Percentiles rank a stretch among this genome's conserved stretches.
Evolutionary conservation across 495 filamentous ascomycete species (phyloP).

Genomic region (Penicillium taxi): DNA sequence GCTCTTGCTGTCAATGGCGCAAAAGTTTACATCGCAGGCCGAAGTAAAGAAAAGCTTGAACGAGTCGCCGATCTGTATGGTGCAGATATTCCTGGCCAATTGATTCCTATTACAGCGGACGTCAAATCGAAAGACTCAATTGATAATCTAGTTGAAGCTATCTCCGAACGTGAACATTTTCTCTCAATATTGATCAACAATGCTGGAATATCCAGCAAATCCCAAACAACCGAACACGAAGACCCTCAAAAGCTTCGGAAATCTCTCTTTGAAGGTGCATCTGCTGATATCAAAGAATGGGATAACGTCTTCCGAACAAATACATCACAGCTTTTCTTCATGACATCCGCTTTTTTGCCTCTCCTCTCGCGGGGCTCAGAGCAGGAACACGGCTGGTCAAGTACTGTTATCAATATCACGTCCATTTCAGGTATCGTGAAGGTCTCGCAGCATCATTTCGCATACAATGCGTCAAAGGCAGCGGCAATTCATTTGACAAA

Average conservation of each 20-base stretch:
- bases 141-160: constrained; percentile 33
- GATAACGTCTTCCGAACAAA: constrained; percentile 41
- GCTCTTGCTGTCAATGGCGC: constrained; percentile 54
- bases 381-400: constrained; percentile 40
- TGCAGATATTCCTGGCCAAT: constrained; percentile 43
- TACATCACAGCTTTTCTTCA: constrained; percentile 41
- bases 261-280: constrained; percentile 48
- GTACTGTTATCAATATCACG: constrained; percentile 53
- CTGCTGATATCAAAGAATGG: constrained; percentile 37
- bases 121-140: constrained; percentile 44
- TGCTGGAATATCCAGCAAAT: constrained; percentile 37
- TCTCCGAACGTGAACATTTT: constrained; percentile 35
- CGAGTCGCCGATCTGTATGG: constrained; percentile 38
- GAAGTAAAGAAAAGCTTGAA: constrained; percentile 48
- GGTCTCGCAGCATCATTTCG: constrained; percentile 44
- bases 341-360: constrained; percentile 35
- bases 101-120: constrained; percentile 49
- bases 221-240: constrained; percentile 27
- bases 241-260: constrained; percentile 42
- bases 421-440: constrained; percentile 47
- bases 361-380: constrained; percentile 38
- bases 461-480: constrained; percentile 46
- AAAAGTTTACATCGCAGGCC: constrained; percentile 53
- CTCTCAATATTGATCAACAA: constrained; percentile 52
- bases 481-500: constrained; percentile 48